Evolutionary conservation across 305 asterid species (phyloP).

Genomic region (Lippia alba): DNA sequence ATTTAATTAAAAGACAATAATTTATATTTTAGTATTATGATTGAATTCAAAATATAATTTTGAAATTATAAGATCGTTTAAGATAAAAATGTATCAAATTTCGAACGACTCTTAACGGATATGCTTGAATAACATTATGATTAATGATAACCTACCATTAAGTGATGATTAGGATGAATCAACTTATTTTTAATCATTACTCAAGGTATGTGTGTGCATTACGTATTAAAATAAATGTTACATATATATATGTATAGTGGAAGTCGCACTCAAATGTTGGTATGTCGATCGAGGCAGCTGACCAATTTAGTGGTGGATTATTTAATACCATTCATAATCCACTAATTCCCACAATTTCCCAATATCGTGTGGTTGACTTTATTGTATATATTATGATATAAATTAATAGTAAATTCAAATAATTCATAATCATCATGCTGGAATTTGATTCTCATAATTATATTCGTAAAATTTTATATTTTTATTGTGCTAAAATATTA

Average conservation of each 20-base stretch:
- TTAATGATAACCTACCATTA: neutral
- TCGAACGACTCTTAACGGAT: too few species aligned
- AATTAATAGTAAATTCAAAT: too few species aligned
- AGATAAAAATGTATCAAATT: too few species aligned
- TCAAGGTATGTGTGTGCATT: neutral
- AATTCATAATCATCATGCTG: too few species aligned
- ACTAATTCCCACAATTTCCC: neutral
- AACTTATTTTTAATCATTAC: neutral
- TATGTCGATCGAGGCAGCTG: slow-evolving; percentile 24
- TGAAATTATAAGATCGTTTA: too few species aligned
- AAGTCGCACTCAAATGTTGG: slow-evolving; percentile 21
- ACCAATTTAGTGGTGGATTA: slow-evolving; percentile 18
- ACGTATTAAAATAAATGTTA: neutral
- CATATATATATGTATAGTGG: neutral
- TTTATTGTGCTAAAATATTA: too few species aligned
- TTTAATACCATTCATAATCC: slow-evolving; percentile 14
- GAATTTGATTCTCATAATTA: too few species aligned
- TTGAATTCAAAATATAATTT: too few species aligned
- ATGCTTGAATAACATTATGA: neutral
- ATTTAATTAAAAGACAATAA: too few species aligned
- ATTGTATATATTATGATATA: too few species aligned
- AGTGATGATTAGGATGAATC: neutral
- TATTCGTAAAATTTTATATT: too few species aligned
- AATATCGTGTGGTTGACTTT: slow-evolving; percentile 18
- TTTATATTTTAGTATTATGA: too few species aligned